Evolutionary conservation across 176 grass and related monocot species (phyloP).

Genomic region (Poa pratensis): DNA sequence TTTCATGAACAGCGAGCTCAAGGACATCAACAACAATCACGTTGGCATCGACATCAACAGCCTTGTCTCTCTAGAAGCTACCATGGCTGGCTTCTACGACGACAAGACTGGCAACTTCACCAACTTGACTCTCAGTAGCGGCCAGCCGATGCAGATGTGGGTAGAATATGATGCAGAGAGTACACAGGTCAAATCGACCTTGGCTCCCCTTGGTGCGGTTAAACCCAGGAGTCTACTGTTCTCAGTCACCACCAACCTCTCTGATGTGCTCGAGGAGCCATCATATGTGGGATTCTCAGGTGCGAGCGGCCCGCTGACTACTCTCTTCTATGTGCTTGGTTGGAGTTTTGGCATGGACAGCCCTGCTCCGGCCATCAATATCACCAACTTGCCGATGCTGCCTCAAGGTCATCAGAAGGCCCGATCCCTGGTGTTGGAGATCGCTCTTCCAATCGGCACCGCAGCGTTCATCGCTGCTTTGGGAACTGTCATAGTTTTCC

Average conservation of each 20-base stretch:
- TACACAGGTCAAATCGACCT: not conserved
- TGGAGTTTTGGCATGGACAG: not conserved
- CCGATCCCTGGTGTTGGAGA: too few relatives aligned
- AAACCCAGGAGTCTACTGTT: not conserved
- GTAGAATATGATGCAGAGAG: not conserved
- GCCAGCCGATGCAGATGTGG: constrained; percentile 20
- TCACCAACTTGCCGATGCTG: too few relatives aligned
- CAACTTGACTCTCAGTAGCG: not conserved
- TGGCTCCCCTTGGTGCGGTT: not conserved
- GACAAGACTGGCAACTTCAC: not conserved
- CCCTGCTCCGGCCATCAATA: too few relatives aligned
- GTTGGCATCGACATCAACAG: constrained; percentile 30
- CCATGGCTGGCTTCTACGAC: not conserved
- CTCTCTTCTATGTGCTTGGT: not conserved
- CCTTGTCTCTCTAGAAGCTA: not conserved
- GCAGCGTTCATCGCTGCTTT: too few relatives aligned
- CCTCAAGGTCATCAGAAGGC: too few relatives aligned
- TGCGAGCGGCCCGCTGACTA: not conserved
- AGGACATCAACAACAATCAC: constrained; percentile 22
- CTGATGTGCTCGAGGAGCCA: not conserved
- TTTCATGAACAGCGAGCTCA: too few relatives aligned
- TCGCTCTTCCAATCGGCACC: too few relatives aligned
- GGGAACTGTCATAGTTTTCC: too few relatives aligned
- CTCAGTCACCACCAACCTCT: not conserved
- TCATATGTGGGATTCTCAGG: constrained; percentile 20